These are phyloP conservation scores for Ceratobasidium sp. DNA, from an alignment of 1,284 basidiomycete species.

Conservation along the genomic window DNA sequence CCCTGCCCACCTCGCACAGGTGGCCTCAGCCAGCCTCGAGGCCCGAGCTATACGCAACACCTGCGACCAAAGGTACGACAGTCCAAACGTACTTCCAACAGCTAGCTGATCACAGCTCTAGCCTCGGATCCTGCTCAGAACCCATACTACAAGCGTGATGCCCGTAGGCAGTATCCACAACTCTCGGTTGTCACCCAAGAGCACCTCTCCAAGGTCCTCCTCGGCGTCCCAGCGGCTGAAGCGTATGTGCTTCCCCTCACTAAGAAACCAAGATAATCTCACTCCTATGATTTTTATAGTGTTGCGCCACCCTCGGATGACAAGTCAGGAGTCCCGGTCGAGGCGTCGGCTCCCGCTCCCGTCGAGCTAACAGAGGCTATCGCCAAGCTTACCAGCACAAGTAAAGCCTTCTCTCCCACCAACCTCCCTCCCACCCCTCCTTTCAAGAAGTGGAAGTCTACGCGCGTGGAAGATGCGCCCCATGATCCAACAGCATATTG, in stretches of 20 bases:
- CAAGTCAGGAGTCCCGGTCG: conserved; percentile 65
- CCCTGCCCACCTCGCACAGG: conserved; percentile 78
- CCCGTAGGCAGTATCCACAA: conserved; percentile 90
- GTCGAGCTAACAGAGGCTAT: conserved; percentile 78
- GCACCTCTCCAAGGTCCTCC: conserved; percentile 83
- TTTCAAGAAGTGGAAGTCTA: conserved; percentile 78
- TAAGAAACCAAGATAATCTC: conserved; percentile 47
- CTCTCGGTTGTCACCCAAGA: conserved; percentile 86
- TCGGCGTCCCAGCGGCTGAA: conserved; percentile 79
- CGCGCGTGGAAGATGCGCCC: conserved; percentile 76
- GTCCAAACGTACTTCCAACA: not conserved
- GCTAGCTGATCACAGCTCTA: conserved; percentile 54
- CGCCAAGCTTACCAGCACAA: conserved; percentile 69
- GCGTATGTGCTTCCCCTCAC: conserved; percentile 65
- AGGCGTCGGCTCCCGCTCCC: conserved; percentile 61
- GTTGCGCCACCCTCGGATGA: conserved; percentile 67
- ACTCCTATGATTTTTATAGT: conserved; percentile 58
- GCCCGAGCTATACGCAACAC: conserved; percentile 86
- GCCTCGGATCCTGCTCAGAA: conserved; percentile 87
- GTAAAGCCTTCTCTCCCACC: conserved; percentile 73
- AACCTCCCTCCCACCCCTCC: conserved; percentile 81
- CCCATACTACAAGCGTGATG: conserved; percentile 95
- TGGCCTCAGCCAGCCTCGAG: conserved; percentile 90
- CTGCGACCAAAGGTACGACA: conserved; percentile 83
- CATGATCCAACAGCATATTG: conserved; percentile 84